phyloP scores from a whole-genome alignment of 2,329 filamentous ascomycete genomes.

The Fusarium sp. region DNA sequence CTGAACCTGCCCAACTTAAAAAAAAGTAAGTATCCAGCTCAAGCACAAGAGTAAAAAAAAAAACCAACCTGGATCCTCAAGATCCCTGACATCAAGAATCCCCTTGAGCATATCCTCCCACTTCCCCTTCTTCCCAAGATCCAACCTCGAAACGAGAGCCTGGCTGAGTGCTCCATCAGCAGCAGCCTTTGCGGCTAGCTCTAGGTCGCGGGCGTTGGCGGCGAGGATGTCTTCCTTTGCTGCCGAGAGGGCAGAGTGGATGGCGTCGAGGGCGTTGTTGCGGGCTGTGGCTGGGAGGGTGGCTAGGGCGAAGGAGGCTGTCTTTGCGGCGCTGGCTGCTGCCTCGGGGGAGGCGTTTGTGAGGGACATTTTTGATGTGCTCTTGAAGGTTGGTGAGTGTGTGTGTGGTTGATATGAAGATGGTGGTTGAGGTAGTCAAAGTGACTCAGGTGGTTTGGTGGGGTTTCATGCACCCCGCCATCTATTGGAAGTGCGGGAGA shows the following conservation, averaged over 20 bases:
- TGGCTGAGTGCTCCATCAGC: conserved; percentile 77
- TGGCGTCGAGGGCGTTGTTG: conserved; percentile 83
- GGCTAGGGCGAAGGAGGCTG: conserved; percentile 82
- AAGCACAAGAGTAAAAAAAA: background rate
- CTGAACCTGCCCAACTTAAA: conserved; percentile 76
- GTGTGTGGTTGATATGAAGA: background rate
- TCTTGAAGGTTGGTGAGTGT: background rate
- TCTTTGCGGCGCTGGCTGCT: conserved; percentile 78
- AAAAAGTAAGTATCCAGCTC: background rate
- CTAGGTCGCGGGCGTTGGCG: conserved; percentile 85
- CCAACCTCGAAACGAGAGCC: conserved; percentile 86
- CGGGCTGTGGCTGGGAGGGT: conserved; percentile 77
- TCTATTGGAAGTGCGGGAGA: conserved; percentile 17
- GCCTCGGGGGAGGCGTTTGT: conserved; percentile 82
- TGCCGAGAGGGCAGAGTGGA: conserved; percentile 76
- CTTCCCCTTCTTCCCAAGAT: conserved; percentile 85
- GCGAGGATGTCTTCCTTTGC: conserved; percentile 79
- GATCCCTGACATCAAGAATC: conserved; percentile 82
- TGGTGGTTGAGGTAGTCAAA: background rate
- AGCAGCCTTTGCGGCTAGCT: conserved; percentile 74
- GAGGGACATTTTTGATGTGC: conserved; percentile 72
- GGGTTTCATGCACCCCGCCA: conserved; percentile 39
- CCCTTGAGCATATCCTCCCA: conserved; percentile 98
- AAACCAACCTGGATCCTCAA: conserved; percentile 82
- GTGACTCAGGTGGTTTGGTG: conserved; percentile 25